Evolutionary conservation across 192 early-diverging fungal genomes (phyloP).

Genomic region (Gamsiella multidivaricata): DNA sequence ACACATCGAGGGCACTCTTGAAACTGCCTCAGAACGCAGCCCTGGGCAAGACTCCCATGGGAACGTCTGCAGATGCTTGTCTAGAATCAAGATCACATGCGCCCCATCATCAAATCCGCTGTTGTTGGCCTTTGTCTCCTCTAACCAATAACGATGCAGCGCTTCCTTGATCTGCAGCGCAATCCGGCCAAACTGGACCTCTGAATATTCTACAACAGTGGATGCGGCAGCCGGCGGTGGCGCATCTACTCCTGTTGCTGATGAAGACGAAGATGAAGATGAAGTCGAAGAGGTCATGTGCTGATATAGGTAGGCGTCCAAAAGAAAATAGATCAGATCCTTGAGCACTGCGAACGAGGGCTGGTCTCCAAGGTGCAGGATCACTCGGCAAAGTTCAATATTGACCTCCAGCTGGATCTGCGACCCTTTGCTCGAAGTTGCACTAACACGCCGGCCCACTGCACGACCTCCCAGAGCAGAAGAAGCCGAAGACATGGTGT

Average conservation of each 20-base stretch:
- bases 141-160: conserved; percentile 19
- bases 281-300: conserved; percentile 22
- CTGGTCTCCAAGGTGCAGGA: conserved; percentile 65
- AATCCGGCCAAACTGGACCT: conserved; percentile 28
- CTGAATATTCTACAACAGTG: conserved; percentile 29
- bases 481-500: conserved; percentile 16
- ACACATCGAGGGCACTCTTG: conserved; percentile 82
- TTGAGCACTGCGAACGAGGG: conserved; percentile 70
- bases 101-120: conserved; percentile 52
- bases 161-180: conserved; percentile 36
- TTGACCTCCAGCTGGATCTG: conserved; percentile 65
- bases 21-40: conserved; percentile 76
- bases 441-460: background rate
- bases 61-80: conserved; percentile 84
- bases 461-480: conserved; percentile 10
- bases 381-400: conserved; percentile 61
- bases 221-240: background rate
- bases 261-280: background rate
- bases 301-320: conserved; percentile 69
- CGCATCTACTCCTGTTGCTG: background rate
- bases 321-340: conserved; percentile 75
- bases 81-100: conserved; percentile 87
- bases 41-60: conserved; percentile 92
- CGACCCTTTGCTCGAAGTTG: conserved; percentile 31
- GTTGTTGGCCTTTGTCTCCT: conserved; percentile 27